Conservation (phyloP, 2,329 filamentous ascomycete species). For the Neonectria sp. region DNA sequence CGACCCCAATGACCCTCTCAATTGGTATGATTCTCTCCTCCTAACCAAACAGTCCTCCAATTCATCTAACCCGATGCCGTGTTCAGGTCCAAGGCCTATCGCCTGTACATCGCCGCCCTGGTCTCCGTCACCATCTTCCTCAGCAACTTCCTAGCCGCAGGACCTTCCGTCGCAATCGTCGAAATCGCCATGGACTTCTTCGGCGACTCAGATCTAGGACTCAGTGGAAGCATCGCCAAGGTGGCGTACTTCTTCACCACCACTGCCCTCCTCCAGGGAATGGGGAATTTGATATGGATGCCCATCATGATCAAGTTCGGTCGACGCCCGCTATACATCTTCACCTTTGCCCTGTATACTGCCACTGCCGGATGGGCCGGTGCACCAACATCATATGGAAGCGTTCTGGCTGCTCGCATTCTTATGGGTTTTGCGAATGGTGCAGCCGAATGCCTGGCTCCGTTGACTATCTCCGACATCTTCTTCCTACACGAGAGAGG, state of each 20-base stretch:
- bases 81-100: constrained; percentile 51
- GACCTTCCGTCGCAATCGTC: constrained; percentile 32
- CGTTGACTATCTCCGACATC: constrained; percentile 65
- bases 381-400: constrained; percentile 27
- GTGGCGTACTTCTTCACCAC: constrained; percentile 36
- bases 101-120: constrained; percentile 33
- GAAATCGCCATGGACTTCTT: constrained; percentile 32
- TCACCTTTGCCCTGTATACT: constrained; percentile 30
- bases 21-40: constrained; percentile 44
- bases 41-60: background rate
- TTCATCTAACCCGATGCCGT: background rate
- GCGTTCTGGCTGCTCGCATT: constrained; percentile 30
- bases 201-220: constrained; percentile 15
- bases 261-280: constrained; percentile 33
- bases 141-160: constrained; percentile 34
- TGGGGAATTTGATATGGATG: constrained; percentile 36
- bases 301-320: constrained; percentile 36
- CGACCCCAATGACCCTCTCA: constrained; percentile 65
- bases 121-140: constrained; percentile 35
- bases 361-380: constrained; percentile 30
- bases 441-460: constrained; percentile 51
- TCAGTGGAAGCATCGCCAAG: constrained; percentile 29
- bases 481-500: constrained; percentile 70
- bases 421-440: constrained; percentile 35
- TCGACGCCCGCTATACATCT: constrained; percentile 32